Evolutionary conservation across 2,329 filamentous ascomycete species (phyloP).

Genomic region (Cadophora malorum): DNA sequence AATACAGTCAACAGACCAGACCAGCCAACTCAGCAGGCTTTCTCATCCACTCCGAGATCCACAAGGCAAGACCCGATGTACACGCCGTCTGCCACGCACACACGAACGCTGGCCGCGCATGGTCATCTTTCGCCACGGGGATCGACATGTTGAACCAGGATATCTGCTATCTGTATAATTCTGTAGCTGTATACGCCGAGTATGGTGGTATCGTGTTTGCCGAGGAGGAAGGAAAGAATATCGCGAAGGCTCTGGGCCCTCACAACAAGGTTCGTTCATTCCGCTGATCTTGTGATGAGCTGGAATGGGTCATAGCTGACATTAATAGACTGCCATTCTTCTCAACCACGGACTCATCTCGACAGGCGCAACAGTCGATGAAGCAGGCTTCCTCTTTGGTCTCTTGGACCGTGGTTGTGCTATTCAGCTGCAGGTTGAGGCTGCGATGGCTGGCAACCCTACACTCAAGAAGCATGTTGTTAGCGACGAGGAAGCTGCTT

Average conservation of each 20-base stretch:
- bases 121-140: conserved; percentile 67
- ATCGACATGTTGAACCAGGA: conserved; percentile 77
- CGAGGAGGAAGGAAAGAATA: conserved; percentile 67
- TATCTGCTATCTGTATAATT: conserved; percentile 68
- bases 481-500: conserved; percentile 60
- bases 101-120: conserved; percentile 69
- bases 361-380: conserved; percentile 74
- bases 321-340: conserved; percentile 61
- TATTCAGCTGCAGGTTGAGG: conserved; percentile 72
- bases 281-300: not conserved
- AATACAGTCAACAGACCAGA: conserved; percentile 46
- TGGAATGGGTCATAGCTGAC: not conserved
- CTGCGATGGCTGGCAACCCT: conserved; percentile 59
- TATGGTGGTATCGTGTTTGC: conserved; percentile 70
- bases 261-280: conserved; percentile 50
- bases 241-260: conserved; percentile 67
- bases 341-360: conserved; percentile 77
- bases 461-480: conserved; percentile 59
- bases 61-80: conserved; percentile 69
- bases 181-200: conserved; percentile 68
- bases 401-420: conserved; percentile 72
- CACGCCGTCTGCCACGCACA: conserved; percentile 74
- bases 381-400: conserved; percentile 74
- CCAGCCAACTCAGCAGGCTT: conserved; percentile 73
- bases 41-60: conserved; percentile 71